A percentile compares a stretch with the other conserved stretches of the same genome.
phyloP scores from a whole-genome alignment of 192 early-diverging fungal genomes.

The Podila epicladia region DNA sequence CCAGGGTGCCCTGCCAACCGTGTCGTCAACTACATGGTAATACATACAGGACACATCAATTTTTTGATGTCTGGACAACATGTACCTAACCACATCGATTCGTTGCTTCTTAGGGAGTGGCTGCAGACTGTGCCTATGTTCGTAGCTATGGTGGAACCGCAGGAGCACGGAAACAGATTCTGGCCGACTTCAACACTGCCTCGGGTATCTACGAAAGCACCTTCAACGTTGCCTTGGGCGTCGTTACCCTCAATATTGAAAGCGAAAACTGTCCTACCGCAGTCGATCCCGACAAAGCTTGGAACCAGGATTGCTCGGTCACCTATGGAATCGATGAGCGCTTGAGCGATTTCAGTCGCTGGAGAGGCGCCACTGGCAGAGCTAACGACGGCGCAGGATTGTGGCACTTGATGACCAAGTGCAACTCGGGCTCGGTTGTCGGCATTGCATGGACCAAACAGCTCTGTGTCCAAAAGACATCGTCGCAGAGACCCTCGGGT shows the following conservation, averaged over 20 bases:
- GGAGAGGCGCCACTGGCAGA: conserved; percentile 71
- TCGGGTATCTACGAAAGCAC: conserved; percentile 84
- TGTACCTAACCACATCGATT: no score
- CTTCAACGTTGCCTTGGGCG: conserved; percentile 87
- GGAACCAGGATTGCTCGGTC: conserved; percentile 83
- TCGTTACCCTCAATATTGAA: conserved; percentile 82
- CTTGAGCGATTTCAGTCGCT: conserved; percentile 89
- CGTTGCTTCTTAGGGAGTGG: conserved; percentile 69
- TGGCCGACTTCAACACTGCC: conserved; percentile 86
- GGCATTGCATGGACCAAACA: conserved; percentile 90
- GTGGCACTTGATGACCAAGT: conserved; percentile 94
- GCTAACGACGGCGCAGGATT: conserved; percentile 81
- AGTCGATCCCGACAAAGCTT: conserved; percentile 48
- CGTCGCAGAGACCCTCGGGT: conserved; percentile 57
- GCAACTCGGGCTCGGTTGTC: conserved; percentile 80
- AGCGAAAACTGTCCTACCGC: conserved; percentile 65
- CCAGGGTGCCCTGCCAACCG: conserved; percentile 42
- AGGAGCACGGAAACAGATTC: conserved; percentile 74
- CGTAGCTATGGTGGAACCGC: conserved; percentile 61
- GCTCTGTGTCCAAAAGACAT: conserved; percentile 68
- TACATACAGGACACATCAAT: conserved; percentile 6
- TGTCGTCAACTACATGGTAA: conserved; percentile 38
- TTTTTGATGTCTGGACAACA: conserved; percentile 8
- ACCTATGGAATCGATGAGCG: conserved; percentile 76
- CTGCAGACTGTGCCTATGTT: conserved; percentile 80